Conservation (phyloP, 257 asterid genomes). For the Catharanthus roseus region DNA sequence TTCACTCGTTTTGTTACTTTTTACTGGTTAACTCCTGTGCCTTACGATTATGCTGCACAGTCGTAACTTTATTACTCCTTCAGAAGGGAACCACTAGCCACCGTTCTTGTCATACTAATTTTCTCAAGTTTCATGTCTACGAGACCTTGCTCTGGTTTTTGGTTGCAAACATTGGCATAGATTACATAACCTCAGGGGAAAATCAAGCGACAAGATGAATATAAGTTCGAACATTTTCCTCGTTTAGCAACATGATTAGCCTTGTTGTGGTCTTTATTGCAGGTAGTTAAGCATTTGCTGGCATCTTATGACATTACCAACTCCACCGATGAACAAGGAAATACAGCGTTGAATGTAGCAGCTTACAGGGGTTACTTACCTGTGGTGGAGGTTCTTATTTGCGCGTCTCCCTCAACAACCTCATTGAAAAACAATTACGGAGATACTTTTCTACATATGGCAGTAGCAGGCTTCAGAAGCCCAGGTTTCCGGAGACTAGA, state of each 20-base stretch:
- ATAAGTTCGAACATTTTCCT: background rate
- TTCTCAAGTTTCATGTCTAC: background rate
- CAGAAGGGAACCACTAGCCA: background rate
- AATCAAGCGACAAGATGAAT: background rate
- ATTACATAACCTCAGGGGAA: background rate
- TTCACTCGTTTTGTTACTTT: background rate
- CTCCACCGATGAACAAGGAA: conserved; percentile 56
- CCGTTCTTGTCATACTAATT: background rate
- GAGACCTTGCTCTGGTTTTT: background rate
- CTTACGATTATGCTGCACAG: background rate
- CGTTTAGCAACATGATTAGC: background rate
- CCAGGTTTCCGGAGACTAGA: conserved; percentile 69
- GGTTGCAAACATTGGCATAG: background rate
- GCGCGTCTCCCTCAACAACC: conserved; percentile 39
- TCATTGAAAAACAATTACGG: conserved; percentile 46
- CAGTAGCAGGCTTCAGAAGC: conserved; percentile 64
- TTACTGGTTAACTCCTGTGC: background rate
- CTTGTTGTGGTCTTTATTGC: conserved; percentile 3
- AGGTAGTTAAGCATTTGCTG: conserved; percentile 62
- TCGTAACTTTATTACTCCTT: background rate
- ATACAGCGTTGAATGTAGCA: conserved; percentile 68
- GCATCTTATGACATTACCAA: conserved; percentile 40
- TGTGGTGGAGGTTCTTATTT: conserved; percentile 44
- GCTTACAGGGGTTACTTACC: conserved; percentile 66
- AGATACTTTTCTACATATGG: conserved; percentile 86